Evolutionary conservation across 2,329 filamentous ascomycete genomes (phyloP), one percentile per base, ranked within the genome.

Genomic region (Alternaria metachromatica): DNA sequence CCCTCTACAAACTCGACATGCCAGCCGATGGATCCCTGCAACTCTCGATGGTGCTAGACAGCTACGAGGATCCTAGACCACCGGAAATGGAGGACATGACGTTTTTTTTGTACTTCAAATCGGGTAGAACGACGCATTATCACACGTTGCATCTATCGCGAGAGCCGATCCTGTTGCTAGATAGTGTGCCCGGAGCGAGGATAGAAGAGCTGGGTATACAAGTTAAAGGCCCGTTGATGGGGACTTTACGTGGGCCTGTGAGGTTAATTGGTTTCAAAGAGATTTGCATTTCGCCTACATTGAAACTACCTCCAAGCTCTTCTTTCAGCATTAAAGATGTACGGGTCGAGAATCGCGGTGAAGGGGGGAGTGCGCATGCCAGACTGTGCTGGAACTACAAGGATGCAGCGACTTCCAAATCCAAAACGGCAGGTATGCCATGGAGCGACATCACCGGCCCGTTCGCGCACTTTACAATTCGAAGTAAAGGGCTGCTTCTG

Each of bases 1-100:
- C 71, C 0, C 66, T 81, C 1, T 81, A 76, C 58, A 74, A 71
- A 20, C 57, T 81, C 18, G 63, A 79, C 53, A 81, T 81, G 76
- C 69, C 73, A 20, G 68, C 69, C 6, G 61, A 77, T 44, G 68
- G 62, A 2, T 66, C 66, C 15, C 55, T 80, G 11, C 62, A 66
- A 13, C 51, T 77, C 6, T 41, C 13, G 0, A 23, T n/a, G 7
- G 30, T 41, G 3, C 49, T 30, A 15, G 33, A 41, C 37, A 41
- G 37, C 37, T 18, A 41, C 37, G 37, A 41, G 5, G n/a, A 41
- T 18, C 37, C n/a, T 11, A 41, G 37, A 2, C 28, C 63, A 15
- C 33, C 37, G 2, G 11, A 53, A 26, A 20, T n/a, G 2, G n/a
- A 28, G 7, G 28, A n/a, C 2, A 44, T 26, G 7, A 8, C 26